phyloP scores from a whole-genome alignment of 2,329 filamentous ascomycete genomes.

The Coniella lustricola region DNA sequence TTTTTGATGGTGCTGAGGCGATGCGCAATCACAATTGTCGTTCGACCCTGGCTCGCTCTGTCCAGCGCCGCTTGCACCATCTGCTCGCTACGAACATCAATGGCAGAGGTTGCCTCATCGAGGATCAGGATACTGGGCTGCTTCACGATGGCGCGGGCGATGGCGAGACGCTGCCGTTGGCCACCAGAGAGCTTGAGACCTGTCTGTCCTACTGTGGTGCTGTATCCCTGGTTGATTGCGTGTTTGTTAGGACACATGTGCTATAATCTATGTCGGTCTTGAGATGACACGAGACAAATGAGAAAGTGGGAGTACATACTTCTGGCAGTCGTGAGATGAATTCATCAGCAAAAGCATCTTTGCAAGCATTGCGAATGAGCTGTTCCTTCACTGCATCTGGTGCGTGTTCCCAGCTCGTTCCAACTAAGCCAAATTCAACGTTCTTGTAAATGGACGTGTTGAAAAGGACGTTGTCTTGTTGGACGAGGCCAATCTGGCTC shows the following conservation, averaged over 20 bases:
- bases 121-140: conserved; percentile 49
- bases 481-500: conserved; percentile 36
- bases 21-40: conserved; percentile 58
- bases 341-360: conserved; percentile 62
- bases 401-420: conserved; percentile 32
- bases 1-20: conserved; percentile 47
- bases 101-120: conserved; percentile 59
- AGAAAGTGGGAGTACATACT: conserved; percentile 28
- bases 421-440: conserved; percentile 43
- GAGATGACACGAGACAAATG: too few species aligned
- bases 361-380: conserved; percentile 57
- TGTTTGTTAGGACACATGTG: too few species aligned
- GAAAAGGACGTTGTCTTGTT: conserved; percentile 37
- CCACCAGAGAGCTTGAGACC: conserved; percentile 70
- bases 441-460: conserved; percentile 45
- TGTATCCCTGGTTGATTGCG: conserved; percentile 51
- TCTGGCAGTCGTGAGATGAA: conserved; percentile 59
- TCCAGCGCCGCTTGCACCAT: conserved; percentile 49
- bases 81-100: conserved; percentile 33
- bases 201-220: conserved; percentile 69
- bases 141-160: conserved; percentile 35
- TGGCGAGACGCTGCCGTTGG: conserved; percentile 70
- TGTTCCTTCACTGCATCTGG: conserved; percentile 37
- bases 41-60: conserved; percentile 45
- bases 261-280: too few species aligned